These are phyloP conservation scores for Dioszegia aurantiaca DNA, from an alignment of 768 basidiomycete species.

Conservation along the genomic window DNA sequence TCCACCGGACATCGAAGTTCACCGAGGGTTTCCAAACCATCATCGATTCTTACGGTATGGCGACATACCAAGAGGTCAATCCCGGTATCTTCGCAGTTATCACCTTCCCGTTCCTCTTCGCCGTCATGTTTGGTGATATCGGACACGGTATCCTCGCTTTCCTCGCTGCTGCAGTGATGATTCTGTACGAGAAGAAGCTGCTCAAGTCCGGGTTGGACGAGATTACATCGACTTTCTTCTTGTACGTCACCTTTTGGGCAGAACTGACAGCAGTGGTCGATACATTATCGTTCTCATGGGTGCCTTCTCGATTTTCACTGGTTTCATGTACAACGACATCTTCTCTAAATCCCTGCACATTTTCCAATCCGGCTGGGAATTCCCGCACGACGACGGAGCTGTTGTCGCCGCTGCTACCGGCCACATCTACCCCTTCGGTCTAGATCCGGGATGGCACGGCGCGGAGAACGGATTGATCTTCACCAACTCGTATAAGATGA, in stretches of 20 bases:
- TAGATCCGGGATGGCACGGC: conserved; percentile 94
- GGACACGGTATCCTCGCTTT: conserved; percentile 88
- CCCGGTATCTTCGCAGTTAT: conserved; percentile 78
- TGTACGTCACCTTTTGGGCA: conserved; percentile 58
- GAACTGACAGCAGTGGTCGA: conserved; percentile 65
- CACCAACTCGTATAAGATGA: conserved; percentile 99
- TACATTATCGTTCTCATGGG: conserved; percentile 99
- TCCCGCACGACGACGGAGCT: conserved; percentile 60
- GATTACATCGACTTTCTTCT: conserved; percentile 88
- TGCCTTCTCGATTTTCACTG: conserved; percentile 92
- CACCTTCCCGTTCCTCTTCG: conserved; percentile 97
- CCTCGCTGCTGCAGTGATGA: conserved; percentile 75
- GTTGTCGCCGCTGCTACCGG: conserved; percentile 62
- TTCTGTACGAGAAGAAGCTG: conserved; percentile 75
- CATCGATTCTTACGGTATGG: conserved; percentile 95
- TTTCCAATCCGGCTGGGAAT: conserved; percentile 87
- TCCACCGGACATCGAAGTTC: conserved; percentile 89
- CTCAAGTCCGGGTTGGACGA: conserved; percentile 72
- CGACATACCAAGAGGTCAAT: conserved; percentile 93
- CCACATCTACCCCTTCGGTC: conserved; percentile 81
- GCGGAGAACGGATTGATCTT: conserved; percentile 88
- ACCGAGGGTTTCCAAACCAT: conserved; percentile 96
- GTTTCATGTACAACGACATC: conserved; percentile 97
- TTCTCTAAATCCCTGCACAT: conserved; percentile 89
- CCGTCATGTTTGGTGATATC: conserved; percentile 99